These are phyloP conservation scores for Sugiyamaella smithiae DNA, from an alignment of 805 yeast species.

Conservation along the genomic window DNA sequence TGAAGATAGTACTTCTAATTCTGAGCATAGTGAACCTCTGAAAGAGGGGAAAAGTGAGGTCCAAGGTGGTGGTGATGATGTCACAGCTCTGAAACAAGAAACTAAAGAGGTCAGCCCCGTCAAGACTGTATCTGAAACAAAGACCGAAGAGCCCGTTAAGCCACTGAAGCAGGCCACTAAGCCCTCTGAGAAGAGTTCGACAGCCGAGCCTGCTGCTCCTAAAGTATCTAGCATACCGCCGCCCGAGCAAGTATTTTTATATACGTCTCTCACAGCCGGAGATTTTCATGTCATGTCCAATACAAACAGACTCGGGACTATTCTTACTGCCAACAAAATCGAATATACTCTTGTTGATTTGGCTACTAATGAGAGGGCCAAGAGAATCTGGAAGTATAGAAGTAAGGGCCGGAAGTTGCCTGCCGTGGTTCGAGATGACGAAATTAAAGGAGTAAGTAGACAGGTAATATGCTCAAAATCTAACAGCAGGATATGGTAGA, in stretches of 20 bases:
- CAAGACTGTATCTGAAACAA: too few species aligned
- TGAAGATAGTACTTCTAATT: too few species aligned
- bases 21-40: too few species aligned
- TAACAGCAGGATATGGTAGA: slow-evolving; percentile 64
- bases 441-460: slow-evolving; percentile 58
- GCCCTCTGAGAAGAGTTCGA: too few species aligned
- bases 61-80: too few species aligned
- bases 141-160: too few species aligned
- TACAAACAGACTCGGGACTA: slow-evolving; percentile 72
- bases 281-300: slow-evolving; percentile 72
- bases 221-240: background rate
- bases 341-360: slow-evolving; percentile 68
- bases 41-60: too few species aligned
- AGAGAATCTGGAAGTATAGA: slow-evolving; percentile 71
- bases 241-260: slow-evolving; percentile 55
- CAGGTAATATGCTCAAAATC: too few species aligned
- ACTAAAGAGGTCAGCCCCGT: too few species aligned
- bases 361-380: slow-evolving; percentile 85
- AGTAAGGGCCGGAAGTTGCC: slow-evolving; percentile 74
- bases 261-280: slow-evolving; percentile 82
- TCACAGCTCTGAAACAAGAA: too few species aligned
- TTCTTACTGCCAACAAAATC: slow-evolving; percentile 70
- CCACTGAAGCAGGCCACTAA: too few species aligned
- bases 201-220: too few species aligned
- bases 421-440: slow-evolving; percentile 79